phyloP scores from a whole-genome alignment of 2,329 filamentous ascomycete species.

The Colletotrichum brevisporum region DNA sequence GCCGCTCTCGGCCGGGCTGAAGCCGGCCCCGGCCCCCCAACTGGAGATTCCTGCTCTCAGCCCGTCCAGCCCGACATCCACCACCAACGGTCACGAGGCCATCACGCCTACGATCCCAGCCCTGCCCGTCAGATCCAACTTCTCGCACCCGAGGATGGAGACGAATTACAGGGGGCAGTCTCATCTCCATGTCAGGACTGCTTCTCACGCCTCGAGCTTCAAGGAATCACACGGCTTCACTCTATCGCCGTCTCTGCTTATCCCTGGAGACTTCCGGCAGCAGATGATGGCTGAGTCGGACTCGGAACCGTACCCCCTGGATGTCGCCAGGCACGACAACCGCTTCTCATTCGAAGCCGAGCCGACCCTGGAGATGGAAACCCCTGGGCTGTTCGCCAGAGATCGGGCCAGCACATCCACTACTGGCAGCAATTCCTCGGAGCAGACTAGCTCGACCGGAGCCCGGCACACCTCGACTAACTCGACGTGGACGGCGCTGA shows the following conservation, averaged over 20 bases:
- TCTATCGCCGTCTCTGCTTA: slow-evolving; percentile 73
- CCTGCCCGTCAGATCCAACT: slow-evolving; percentile 60
- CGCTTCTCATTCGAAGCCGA: slow-evolving; percentile 53
- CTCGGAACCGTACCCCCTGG: slow-evolving; percentile 48
- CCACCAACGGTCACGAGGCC: slow-evolving; percentile 57
- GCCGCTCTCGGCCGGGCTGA: slow-evolving; percentile 36
- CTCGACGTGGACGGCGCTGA: slow-evolving; percentile 68
- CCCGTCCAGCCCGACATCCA: slow-evolving; percentile 62
- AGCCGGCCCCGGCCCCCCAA: slow-evolving; percentile 34
- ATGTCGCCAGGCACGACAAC: slow-evolving; percentile 50
- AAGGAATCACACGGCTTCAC: slow-evolving; percentile 72
- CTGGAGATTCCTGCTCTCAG: slow-evolving; percentile 64
- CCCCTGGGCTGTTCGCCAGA: slow-evolving; percentile 50
- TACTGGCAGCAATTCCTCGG: slow-evolving; percentile 63
- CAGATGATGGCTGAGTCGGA: slow-evolving; percentile 56
- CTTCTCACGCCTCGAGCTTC: slow-evolving; percentile 67
- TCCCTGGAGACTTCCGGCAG: slow-evolving; percentile 71
- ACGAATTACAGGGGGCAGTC: slow-evolving; percentile 47
- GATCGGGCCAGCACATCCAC: slow-evolving; percentile 70
- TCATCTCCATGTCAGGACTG: slow-evolving; percentile 54
- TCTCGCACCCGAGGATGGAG: slow-evolving; percentile 63
- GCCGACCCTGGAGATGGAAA: slow-evolving; percentile 52
- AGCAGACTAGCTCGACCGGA: slow-evolving; percentile 61
- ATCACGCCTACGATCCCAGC: slow-evolving; percentile 58
- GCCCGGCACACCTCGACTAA: slow-evolving; percentile 68